These are phyloP conservation scores for Dothideomycetidae sp. DNA, from an alignment of 2,329 filamentous ascomycete genomes.

Conservation along the genomic window DNA sequence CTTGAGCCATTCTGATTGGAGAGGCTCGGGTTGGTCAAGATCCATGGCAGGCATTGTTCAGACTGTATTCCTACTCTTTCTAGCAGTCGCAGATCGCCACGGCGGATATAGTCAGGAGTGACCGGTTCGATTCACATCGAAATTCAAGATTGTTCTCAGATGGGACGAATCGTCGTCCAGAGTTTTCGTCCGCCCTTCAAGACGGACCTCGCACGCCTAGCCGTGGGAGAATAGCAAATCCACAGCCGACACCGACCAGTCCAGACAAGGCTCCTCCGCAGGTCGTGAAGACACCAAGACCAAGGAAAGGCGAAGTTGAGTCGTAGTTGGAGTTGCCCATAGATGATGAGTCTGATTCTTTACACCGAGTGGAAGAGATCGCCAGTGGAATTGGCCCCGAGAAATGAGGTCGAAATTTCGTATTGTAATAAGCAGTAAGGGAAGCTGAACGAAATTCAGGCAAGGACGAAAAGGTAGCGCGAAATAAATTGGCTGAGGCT, in stretches of 20 bases:
- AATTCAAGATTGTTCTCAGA: not conserved
- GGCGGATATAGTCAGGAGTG: too few species aligned
- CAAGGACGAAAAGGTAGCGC: not conserved
- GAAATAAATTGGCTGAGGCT: not conserved
- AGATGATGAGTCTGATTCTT: slow-evolving; percentile 21
- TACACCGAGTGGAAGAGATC: not conserved
- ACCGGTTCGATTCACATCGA: slow-evolving; percentile 9
- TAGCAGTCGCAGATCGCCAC: slow-evolving; percentile 1
- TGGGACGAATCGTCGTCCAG: slow-evolving; percentile 11
- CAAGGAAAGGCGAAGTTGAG: slow-evolving; percentile 18
- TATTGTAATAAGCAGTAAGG: not conserved
- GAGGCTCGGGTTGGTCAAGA: slow-evolving; percentile 16
- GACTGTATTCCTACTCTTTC: slow-evolving; percentile 10
- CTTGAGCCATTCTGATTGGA: slow-evolving; percentile 18
- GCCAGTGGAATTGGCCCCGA: not conserved
- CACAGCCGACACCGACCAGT: slow-evolving; percentile 29
- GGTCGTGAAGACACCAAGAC: slow-evolving; percentile 23
- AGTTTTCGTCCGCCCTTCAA: slow-evolving; percentile 40
- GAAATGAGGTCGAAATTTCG: too few species aligned
- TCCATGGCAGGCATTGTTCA: slow-evolving; percentile 26
- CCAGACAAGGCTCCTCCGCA: slow-evolving; percentile 22
- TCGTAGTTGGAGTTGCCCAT: slow-evolving; percentile 31
- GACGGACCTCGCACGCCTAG: slow-evolving; percentile 35
- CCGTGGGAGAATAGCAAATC: slow-evolving; percentile 35
- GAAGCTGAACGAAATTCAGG: not conserved